These are phyloP conservation scores for Cladosporium sp. DNA, from an alignment of 2,329 filamentous ascomycete genomes.

Conservation along the genomic window DNA sequence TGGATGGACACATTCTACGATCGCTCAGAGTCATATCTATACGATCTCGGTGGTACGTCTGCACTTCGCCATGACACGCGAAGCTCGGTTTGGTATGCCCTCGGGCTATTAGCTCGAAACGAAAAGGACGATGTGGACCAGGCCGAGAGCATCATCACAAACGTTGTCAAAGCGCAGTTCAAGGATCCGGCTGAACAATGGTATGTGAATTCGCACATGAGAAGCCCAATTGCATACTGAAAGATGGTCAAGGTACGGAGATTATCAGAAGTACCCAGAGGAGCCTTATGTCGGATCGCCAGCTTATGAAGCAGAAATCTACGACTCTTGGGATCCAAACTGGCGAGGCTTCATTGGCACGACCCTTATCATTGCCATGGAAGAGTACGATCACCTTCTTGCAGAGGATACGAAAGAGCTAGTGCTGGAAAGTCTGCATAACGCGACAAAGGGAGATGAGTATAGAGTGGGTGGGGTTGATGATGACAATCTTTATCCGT, in stretches of 20 bases:
- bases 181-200: constrained; percentile 52
- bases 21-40: constrained; percentile 48
- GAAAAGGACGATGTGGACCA: constrained; percentile 45
- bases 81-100: constrained; percentile 56
- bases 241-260: constrained; percentile 38
- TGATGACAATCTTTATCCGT: constrained; percentile 58
- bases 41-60: constrained; percentile 42
- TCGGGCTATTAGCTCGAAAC: constrained; percentile 55
- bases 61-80: constrained; percentile 55
- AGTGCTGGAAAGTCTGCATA: constrained; percentile 52
- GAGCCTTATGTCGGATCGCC: constrained; percentile 54
- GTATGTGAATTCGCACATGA: constrained; percentile 41
- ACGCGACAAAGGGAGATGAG: constrained; percentile 55
- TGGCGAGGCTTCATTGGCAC: constrained; percentile 62
- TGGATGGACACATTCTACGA: constrained; percentile 54
- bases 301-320: constrained; percentile 49
- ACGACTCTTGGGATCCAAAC: constrained; percentile 60
- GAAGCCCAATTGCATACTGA: no score
- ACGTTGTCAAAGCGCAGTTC: constrained; percentile 51
- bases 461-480: constrained; percentile 60
- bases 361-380: constrained; percentile 54
- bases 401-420: constrained; percentile 35
- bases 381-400: constrained; percentile 53
- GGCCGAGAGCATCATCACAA: constrained; percentile 52
- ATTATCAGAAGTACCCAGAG: constrained; percentile 53